A percentile compares a stretch with the other conserved stretches of the same genome.
phyloP scores from a whole-genome alignment of 352 stramenopile genomes.

The Phytopythium chamaehyphon region DNA sequence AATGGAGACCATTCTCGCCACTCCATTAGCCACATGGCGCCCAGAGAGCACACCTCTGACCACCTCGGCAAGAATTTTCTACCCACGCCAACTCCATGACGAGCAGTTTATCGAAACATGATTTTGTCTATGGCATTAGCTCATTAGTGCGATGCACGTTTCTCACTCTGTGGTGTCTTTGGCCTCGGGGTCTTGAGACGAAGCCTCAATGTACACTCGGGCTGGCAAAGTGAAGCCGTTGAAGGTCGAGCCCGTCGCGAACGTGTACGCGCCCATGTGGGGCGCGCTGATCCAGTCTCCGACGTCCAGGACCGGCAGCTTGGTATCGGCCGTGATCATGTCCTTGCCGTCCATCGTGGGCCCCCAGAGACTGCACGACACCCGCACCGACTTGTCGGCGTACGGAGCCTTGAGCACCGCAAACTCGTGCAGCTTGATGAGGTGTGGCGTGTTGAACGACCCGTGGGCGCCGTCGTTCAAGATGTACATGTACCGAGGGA shows the following conservation, averaged over 20 bases:
- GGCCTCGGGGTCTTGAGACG: conserved; percentile 2
- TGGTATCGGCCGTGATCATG: conserved; percentile 30
- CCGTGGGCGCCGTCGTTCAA: conserved; percentile 45
- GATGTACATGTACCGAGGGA: conserved; percentile 51
- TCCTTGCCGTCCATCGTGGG: conserved; percentile 55
- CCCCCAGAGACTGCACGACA: conserved; percentile 41
- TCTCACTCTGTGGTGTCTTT: not conserved
- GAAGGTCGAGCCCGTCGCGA: conserved; percentile 47
- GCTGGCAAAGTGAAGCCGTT: conserved; percentile 44
- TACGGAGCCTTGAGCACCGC: conserved; percentile 14
- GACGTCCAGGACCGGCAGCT: conserved; percentile 34
- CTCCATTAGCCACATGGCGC: not conserved
- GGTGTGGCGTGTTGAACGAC: conserved; percentile 35
- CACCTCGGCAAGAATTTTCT: no score
- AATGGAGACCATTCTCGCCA: no score
- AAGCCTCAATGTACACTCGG: conserved; percentile 32
- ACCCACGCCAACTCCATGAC: no score
- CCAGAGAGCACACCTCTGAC: not conserved
- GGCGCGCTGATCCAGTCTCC: conserved; percentile 53
- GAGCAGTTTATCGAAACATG: no score
- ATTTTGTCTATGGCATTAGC: no score
- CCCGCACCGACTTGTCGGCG: conserved; percentile 8
- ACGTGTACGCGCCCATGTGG: conserved; percentile 54
- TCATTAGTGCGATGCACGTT: no score
- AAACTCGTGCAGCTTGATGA: conserved; percentile 24